Percentiles rank a stretch among this genome's conserved stretches.
Conservation (phyloP, 495 filamentous ascomycete species). For the Penicillium bialowiezense region DNA sequence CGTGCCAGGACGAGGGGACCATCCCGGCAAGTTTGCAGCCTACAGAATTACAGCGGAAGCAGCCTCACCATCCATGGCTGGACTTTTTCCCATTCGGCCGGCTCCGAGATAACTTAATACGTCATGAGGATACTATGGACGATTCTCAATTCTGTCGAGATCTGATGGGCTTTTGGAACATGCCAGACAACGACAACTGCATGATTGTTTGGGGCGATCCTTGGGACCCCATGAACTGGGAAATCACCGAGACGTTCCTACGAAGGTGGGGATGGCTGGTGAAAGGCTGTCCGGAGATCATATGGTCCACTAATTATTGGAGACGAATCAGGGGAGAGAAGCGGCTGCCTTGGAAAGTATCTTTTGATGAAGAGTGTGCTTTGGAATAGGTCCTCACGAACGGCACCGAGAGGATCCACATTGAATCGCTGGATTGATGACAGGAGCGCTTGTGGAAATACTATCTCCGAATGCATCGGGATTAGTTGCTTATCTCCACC, state of each 20-base stretch:
- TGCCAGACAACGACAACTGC: conserved; percentile 1
- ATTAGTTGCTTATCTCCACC: no score
- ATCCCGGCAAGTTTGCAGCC: conserved; percentile 10
- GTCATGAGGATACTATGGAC: conserved; percentile 10
- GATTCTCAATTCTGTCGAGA: conserved; percentile 1
- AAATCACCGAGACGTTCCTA: conserved; percentile 33
- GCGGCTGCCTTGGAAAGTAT: no score
- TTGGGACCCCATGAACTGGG: conserved; percentile 36
- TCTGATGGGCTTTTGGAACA: background rate
- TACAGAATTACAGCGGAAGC: conserved; percentile 4
- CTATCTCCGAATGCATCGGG: no score
- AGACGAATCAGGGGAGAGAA: conserved; percentile 10
- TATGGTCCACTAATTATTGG: conserved; percentile 42
- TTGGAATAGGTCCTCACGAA: no score
- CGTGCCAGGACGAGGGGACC: no score
- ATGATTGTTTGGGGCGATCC: conserved; percentile 43
- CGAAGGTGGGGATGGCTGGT: conserved; percentile 39
- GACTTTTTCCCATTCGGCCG: conserved; percentile 25
- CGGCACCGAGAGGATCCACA: no score
- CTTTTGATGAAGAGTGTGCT: no score
- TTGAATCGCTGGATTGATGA: no score
- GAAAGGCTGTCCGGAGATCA: conserved; percentile 32
- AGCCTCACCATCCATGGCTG: conserved; percentile 18
- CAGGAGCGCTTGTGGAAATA: no score
- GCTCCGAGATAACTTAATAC: conserved; percentile 27